These are phyloP conservation scores for Rhodomyrtus tomentosa DNA, from an alignment of 345 rosid species.

Conservation along the genomic window DNA sequence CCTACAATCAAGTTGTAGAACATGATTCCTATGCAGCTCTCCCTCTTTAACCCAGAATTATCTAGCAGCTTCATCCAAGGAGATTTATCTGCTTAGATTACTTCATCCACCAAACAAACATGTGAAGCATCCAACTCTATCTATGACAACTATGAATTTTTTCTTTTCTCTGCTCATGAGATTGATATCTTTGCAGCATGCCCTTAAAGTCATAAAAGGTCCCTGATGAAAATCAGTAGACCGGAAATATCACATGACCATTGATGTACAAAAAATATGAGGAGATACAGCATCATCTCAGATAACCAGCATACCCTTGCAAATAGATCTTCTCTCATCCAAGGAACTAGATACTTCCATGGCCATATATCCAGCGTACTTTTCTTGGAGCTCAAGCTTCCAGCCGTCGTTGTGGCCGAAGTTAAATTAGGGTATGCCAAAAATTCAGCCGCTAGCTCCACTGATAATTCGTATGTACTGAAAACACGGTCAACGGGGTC, in stretches of 20 bases:
- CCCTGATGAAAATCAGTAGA: background rate
- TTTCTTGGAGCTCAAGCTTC: constrained; percentile 40
- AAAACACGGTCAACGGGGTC: constrained; percentile 83
- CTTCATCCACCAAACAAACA: background rate
- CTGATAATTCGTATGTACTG: constrained; percentile 85
- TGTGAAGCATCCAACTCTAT: background rate
- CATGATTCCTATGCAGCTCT: no score
- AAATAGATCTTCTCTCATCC: constrained; percentile 96
- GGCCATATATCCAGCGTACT: constrained; percentile 98
- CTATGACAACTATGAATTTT: background rate
- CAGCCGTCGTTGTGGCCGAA: constrained; percentile 53
- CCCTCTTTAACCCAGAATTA: no score
- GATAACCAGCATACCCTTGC: constrained; percentile 48
- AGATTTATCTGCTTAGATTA: background rate
- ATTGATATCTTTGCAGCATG: background rate
- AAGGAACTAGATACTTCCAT: constrained; percentile 89
- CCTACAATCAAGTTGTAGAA: no score
- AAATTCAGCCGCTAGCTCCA: constrained; percentile 93
- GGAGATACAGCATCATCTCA: background rate
- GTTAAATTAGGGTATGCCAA: constrained; percentile 86
- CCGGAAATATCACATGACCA: background rate
- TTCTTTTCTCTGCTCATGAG: no score
- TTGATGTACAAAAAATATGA: background rate
- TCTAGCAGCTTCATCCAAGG: background rate
- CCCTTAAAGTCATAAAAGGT: background rate